Conservation (phyloP, 208 protist genomes). For the Trypanosoma scelopori region DNA sequence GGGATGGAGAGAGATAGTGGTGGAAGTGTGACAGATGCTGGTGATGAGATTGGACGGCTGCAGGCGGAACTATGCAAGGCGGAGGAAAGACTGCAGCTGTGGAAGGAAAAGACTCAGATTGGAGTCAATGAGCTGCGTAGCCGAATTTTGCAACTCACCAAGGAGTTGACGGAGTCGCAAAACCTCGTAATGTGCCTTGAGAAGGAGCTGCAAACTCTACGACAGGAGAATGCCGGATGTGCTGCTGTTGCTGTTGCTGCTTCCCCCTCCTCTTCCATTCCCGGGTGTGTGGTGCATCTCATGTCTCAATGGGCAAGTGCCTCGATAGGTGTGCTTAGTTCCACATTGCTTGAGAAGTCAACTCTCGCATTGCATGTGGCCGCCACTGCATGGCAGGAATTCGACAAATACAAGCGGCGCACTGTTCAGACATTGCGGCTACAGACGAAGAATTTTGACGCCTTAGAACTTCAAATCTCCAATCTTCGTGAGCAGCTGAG, state of each 20-base stretch:
- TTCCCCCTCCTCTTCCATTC: background rate
- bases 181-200: conserved; percentile 1
- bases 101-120: conserved; percentile 75
- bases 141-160: conserved; percentile 59
- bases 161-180: conserved; percentile 30
- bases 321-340: background rate
- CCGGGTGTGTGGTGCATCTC: background rate
- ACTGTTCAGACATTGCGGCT: conserved; percentile 41
- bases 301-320: conserved; percentile 12
- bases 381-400: conserved; percentile 8
- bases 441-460: conserved; percentile 57
- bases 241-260: background rate
- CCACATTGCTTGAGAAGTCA: conserved; percentile 14
- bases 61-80: conserved; percentile 50
- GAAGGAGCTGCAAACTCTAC: background rate
- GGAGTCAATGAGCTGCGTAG: conserved; percentile 72
- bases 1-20: conserved; percentile 13
- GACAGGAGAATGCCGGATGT: background rate
- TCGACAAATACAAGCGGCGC: conserved; percentile 42
- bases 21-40: background rate
- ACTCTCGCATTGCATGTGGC: conserved; percentile 11
- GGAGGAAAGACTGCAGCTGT: conserved; percentile 57
- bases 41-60: conserved; percentile 33
- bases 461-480: conserved; percentile 46
- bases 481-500: conserved; percentile 39